These are phyloP conservation scores for Diaporthe citri DNA, from an alignment of 2,329 filamentous ascomycete genomes.

Conservation along the genomic window DNA sequence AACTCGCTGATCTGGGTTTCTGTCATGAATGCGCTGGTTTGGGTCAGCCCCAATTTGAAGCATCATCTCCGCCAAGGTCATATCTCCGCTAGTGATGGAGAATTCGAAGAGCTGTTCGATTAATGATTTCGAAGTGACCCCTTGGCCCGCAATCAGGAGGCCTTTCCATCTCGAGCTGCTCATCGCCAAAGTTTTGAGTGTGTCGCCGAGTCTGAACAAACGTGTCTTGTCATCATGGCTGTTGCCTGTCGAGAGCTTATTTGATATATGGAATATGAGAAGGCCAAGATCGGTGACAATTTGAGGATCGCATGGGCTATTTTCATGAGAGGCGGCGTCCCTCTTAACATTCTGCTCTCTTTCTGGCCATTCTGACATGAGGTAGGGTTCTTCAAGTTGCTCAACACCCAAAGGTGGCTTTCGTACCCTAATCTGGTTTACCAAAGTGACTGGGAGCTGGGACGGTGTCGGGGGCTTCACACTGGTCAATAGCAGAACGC, in stretches of 20 bases:
- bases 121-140: neutral
- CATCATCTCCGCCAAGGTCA: neutral
- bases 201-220: neutral
- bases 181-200: neutral
- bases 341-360: fast-evolving
- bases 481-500: neutral
- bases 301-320: too few species aligned
- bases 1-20: too few species aligned
- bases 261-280: neutral
- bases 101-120: neutral
- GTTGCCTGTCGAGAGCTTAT: neutral
- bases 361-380: neutral
- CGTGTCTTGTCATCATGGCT: fast-evolving
- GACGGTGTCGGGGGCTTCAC: fast-evolving
- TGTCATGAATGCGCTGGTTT: too few species aligned
- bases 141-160: neutral
- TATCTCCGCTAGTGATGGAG: fast-evolving
- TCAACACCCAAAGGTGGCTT: neutral
- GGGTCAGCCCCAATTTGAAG: neutral
- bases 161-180: neutral
- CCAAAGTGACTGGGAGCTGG: neutral
- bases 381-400: neutral
- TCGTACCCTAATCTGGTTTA: fast-evolving
- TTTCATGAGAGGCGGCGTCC: too few species aligned
- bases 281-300: neutral